Base-by-base conservation (phyloP, 164 flowering plant genomes). In the Stephania japonica region DNA sequence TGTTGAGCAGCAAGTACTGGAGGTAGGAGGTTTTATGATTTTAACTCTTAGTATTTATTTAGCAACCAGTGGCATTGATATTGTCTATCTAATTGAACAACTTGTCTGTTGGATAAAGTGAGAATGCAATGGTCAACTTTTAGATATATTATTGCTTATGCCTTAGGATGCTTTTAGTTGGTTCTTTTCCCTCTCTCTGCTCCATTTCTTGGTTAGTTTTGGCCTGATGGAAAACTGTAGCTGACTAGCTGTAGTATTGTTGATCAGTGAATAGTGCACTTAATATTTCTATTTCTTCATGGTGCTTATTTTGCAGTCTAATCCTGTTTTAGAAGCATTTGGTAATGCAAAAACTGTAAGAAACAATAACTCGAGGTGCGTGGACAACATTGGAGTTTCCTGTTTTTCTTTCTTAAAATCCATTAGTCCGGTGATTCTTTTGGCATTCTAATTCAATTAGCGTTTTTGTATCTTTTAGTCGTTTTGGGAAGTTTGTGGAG, bases 401-500 rank as follows among this genome's bases (percentile, higher is more conserved):
- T 24, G 43, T 16, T 49, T 74, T 16, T 65, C 18, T 38, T 23
- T 50, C 24, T 10, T 49, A 43, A 59, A 59, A 5, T 59, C 25
- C 7, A 25, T 32, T 26, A 9, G 6, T 56, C 11, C 71, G 16
- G 10, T 62, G 62, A 50, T 44, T 62, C 65, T 42, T 70, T 79
- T 49, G 6, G 3, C 65, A 42, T 3, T 67, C 68, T n/a, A 32
- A 43, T 8, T 69, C 19, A 42, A 72, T 21, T 56, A 77, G 23
- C 65, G 65, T 70, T 69, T 64, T 32, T 79, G 24, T 66, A 53
- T 59, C 13, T 69, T 87, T 74, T 86, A 96, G 99, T 83, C 99
- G 99, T 38, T 96, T 96, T 81, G 99, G 99, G 67, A 96, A 96
- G 88, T 96, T 96, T 81, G 99, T 96, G 80, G 99, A 96, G 85